Evolutionary conservation across 2,329 filamentous ascomycete genomes (phyloP).

Genomic region (Thelonectria olida): DNA sequence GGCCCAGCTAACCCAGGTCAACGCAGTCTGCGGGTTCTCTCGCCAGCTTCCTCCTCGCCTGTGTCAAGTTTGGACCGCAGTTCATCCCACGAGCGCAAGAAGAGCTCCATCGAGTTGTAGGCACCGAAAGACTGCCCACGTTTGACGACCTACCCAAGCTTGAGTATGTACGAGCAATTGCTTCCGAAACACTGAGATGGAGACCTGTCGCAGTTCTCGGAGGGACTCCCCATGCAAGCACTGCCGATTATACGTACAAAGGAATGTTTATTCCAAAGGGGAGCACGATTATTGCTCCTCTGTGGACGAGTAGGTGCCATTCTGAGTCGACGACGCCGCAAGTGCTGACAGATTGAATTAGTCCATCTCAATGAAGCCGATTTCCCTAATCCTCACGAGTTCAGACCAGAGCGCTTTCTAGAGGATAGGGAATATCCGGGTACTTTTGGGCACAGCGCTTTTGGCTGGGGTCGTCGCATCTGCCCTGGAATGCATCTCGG

Average conservation of each 20-base stretch:
- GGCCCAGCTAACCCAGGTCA: rapidly evolving
- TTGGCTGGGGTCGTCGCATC: constrained; percentile 52
- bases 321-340: rapidly evolving
- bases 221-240: constrained; percentile 58
- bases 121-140: constrained; percentile 46
- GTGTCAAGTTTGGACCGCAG: constrained; percentile 59
- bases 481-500: constrained; percentile 60
- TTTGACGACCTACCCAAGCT: constrained; percentile 49
- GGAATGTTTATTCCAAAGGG: constrained; percentile 57
- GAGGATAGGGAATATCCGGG: constrained; percentile 48
- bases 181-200: constrained; percentile 52
- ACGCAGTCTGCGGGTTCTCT: constrained; percentile 55
- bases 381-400: constrained; percentile 52
- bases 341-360: neutral
- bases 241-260: constrained; percentile 50
- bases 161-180: constrained; percentile 48
- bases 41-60: constrained; percentile 61
- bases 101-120: constrained; percentile 51
- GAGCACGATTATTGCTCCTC: constrained; percentile 52
- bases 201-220: constrained; percentile 52
- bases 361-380: constrained; percentile 53
- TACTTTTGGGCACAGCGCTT: constrained; percentile 48
- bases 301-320: constrained; percentile 52
- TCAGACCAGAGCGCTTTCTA: constrained; percentile 48
- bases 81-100: constrained; percentile 55